These are phyloP conservation scores for Maudiozyma turicensis DNA, from an alignment of 805 yeast species.

Conservation along the genomic window DNA sequence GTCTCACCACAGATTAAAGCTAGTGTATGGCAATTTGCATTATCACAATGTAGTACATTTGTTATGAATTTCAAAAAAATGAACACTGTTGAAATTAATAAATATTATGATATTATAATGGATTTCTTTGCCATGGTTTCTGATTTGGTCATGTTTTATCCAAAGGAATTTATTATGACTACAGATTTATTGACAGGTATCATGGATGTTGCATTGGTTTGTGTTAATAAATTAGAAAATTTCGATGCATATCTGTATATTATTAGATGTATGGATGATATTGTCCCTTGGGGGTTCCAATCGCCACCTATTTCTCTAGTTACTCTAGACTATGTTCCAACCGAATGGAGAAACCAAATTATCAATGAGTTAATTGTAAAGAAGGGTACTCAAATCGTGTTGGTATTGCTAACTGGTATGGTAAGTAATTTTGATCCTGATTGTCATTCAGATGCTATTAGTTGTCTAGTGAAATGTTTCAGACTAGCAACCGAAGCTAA, in stretches of 20 bases:
- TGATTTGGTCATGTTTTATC: constrained; percentile 67
- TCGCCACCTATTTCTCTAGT: constrained; percentile 70
- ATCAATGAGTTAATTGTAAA: constrained; percentile 36
- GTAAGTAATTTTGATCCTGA: constrained; percentile 64
- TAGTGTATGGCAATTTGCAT: constrained; percentile 66
- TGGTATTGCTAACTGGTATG: constrained; percentile 52
- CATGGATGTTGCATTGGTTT: constrained; percentile 44
- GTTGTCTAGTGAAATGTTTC: constrained; percentile 55
- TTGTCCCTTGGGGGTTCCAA: constrained; percentile 75
- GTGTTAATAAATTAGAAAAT: constrained; percentile 49
- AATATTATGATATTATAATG: constrained; percentile 55
- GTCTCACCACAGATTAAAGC: constrained; percentile 35
- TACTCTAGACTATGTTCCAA: constrained; percentile 41
- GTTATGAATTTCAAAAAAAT: constrained; percentile 34
- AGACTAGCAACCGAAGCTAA: constrained; percentile 41
- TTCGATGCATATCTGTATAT: constrained; percentile 61
- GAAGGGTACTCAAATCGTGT: constrained; percentile 47
- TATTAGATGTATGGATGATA: constrained; percentile 70
- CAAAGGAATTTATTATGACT: constrained; percentile 27
- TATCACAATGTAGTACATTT: constrained; percentile 54
- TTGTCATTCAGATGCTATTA: constrained; percentile 63
- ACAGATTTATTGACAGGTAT: constrained; percentile 40
- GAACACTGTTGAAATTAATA: constrained; percentile 13
- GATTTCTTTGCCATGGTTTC: constrained; percentile 76
- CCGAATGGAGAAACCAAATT: constrained; percentile 42